Conservation (phyloP, 1,139 yeast genomes). For the Scheffersomyces stambukii region DNA sequence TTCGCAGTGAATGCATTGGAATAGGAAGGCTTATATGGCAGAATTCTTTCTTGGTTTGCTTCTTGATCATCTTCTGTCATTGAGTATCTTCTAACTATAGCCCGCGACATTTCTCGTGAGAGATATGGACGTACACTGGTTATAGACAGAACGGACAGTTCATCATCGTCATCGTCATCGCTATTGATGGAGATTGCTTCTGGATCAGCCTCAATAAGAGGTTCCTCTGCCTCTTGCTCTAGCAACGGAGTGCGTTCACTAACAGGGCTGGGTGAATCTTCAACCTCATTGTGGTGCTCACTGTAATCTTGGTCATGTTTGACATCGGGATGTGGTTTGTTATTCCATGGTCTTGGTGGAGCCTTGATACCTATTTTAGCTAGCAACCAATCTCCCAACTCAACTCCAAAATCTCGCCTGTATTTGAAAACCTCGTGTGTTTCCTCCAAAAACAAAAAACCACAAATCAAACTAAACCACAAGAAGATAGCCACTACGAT, state of each 20-base stretch:
- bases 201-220: slow-evolving; percentile 4
- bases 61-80: slow-evolving; percentile 4
- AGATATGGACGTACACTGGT: slow-evolving; percentile 20
- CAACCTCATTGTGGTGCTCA: too few species aligned
- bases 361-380: slow-evolving; percentile 25
- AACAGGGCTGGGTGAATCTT: too few species aligned
- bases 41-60: too few species aligned
- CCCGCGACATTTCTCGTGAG: slow-evolving; percentile 32
- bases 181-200: slow-evolving; percentile 9
- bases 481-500: slow-evolving; percentile 48
- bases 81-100: slow-evolving; percentile 39
- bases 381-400: slow-evolving; percentile 44
- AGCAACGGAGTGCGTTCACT: slow-evolving; percentile 4
- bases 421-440: slow-evolving; percentile 44
- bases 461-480: slow-evolving; percentile 33
- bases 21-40: slow-evolving; percentile 4
- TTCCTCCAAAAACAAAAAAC: slow-evolving; percentile 55
- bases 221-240: neutral
- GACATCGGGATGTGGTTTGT: neutral
- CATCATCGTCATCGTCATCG: slow-evolving; percentile 11
- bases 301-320: too few species aligned
- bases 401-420: slow-evolving; percentile 47
- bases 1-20: slow-evolving; percentile 17
- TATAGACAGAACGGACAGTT: slow-evolving; percentile 9
- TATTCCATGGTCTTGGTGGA: slow-evolving; percentile 31